Base-by-base conservation (phyloP, 2,329 filamentous ascomycete genomes). In the Xylaria sp. region DNA sequence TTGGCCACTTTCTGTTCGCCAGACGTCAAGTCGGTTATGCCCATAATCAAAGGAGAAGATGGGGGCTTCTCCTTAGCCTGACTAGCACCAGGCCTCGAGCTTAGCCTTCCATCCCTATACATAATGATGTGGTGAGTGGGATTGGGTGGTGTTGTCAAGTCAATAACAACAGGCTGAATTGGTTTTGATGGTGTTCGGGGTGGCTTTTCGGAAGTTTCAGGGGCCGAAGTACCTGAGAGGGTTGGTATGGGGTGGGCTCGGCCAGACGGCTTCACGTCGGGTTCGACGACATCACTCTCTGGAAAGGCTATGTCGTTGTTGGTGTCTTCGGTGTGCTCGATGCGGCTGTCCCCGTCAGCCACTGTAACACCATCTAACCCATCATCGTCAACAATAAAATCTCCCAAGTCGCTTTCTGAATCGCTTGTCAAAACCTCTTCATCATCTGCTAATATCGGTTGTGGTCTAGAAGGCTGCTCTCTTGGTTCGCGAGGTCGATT, bases 371-470 rank as follows among this genome's bases (percentile, higher is more conserved):
- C 25, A 7, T 60, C 59, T 13, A 9, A 10, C 17, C 73, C 70
- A 53, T 73, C 70, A 53, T 79, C 76, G 17, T 77, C 69, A 27
- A 85, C 77, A 47, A 90, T 73, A 62, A 89, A 87, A 44, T 78
- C 75, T 4, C 77, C 74, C 19, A 80, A 40, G 8, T 78, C 78
- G 23, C 82, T 81, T 23, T 83, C 83, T 19, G 76, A 81, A 62
- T 77, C 78, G 63, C 81, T 85, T 2, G 79, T 81, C n/a, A 87
- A 67, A 8, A 81, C 59, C 48, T 87, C 85, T 13, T 82, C 83
- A 13, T 77, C 80, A 17, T 79, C 74, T 11, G 74, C 75, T 15
- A 67, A 66, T 25, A 58, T 48, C 7, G 11, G 55, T 33, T 58
- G 60, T 37, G 55, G 31, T 27, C 47, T 60, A 48, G 49, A 70